Evolutionary conservation across 495 filamentous ascomycete genomes (phyloP), one percentile per base, ranked within the genome.

Genomic region (Trichoderma gamsii): DNA sequence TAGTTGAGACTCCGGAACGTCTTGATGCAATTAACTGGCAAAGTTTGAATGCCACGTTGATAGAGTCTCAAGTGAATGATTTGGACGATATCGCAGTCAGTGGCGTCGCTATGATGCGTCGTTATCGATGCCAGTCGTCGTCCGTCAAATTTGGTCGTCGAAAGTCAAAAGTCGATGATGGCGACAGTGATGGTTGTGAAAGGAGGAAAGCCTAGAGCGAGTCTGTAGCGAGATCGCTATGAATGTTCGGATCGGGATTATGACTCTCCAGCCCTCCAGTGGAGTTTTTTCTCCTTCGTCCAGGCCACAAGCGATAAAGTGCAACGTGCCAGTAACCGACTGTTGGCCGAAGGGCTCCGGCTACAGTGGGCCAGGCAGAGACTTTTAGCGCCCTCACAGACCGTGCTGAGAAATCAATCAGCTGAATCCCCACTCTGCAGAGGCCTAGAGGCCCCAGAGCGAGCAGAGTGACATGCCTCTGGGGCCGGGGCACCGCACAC

Each of bases 321-420:
- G 56, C 56, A 61, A 61, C 56, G 56, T 61, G 56, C 56, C 56
- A 61, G 56, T 32, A 61, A 32, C 56, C 56, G 56, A 61, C 56
- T 13, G 56, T 23, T 61, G 51, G 51, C 51, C 51, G 51, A 56
- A 25, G n/a, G n/a, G 18, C 56, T 32, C 56, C 56, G 56, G 29
- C 56, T 13, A 12, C 56, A 61, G 56, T 61, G 56, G 56, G 56
- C 56, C 56, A 32, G 25, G 29, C 29, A 61, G 56, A 21, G 23
- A 23, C 56, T 61, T 27, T 61, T 29, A 32, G 25, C 27, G 25
- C 25, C 29, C 29, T 23, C 56, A 61, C 56, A 61, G 56, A 21
- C 56, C 56, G 56, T 61, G 56, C 56, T 61, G 56, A 61, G 56
- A 61, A 61, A 61, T 61, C 56, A 61, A 61, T 61, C 56, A 61